These are phyloP conservation scores for Helicocarpus griseus DNA, from an alignment of 2,329 filamentous ascomycete species.

Conservation along the genomic window DNA sequence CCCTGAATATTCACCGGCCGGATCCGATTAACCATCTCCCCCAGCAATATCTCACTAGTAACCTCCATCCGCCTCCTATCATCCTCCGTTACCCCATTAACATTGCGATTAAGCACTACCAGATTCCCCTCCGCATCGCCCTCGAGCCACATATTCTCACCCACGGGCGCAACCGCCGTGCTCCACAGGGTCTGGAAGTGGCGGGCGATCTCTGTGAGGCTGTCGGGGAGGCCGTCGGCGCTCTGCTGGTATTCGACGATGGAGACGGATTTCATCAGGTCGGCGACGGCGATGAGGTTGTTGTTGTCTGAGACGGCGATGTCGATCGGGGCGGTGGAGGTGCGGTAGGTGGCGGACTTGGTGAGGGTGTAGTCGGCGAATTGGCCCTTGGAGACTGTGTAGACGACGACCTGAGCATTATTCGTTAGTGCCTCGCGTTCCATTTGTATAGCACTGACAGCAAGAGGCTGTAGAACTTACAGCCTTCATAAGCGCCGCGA, in stretches of 20 bases:
- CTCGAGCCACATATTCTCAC: conserved; percentile 66
- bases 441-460: neutral
- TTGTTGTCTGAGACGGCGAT: conserved; percentile 63
- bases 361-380: conserved; percentile 43
- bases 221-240: conserved; percentile 47
- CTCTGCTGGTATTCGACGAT: conserved; percentile 62
- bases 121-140: conserved; percentile 84
- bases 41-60: conserved; percentile 72
- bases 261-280: conserved; percentile 87
- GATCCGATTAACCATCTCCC: conserved; percentile 90
- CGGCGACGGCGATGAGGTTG: conserved; percentile 70
- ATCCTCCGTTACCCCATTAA: conserved; percentile 61
- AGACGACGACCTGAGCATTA: conserved; percentile 46
- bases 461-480: conserved; percentile 36
- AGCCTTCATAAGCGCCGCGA: conserved; percentile 84
- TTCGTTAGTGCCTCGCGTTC: conserved; percentile 5
- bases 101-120: conserved; percentile 65
- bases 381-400: conserved; percentile 35
- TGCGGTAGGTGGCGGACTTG: conserved; percentile 67
- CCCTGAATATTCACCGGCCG: conserved; percentile 60
- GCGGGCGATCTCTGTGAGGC: conserved; percentile 63
- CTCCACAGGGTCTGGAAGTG: conserved; percentile 77
- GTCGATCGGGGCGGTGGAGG: conserved; percentile 75
- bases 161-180: conserved; percentile 66
- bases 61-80: conserved; percentile 62